Evolutionary conservation across 176 grass and related monocot species (phyloP), one percentile per base, ranked within the genome.

Genomic region (Saccharum officinarum): DNA sequence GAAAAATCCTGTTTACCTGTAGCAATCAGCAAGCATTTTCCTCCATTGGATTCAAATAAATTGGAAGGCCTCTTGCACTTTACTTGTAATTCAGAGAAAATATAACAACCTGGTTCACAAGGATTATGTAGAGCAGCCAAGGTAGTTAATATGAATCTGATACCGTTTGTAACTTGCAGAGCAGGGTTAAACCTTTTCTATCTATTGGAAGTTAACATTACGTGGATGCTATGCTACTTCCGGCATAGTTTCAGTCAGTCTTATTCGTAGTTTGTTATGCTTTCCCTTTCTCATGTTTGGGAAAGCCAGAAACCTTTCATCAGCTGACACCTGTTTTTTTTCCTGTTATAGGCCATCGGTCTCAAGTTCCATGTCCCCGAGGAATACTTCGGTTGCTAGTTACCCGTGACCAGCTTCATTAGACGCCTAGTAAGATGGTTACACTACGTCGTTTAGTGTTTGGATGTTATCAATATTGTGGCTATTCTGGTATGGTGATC

Each of bases 291-390:
- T 73, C 60, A 38, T 40, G 11, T 72, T 64, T 41, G 40, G 47
- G 20, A 7, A 68, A 77, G 62, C 10, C 70, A 10, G 25, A n/a
- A 39, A 15, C 45, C 10, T 52, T n/a, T n/a, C 34, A 26, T 8
- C 26, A 39, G 10, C 31, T 92, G 70, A 77, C 13, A 10, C 76
- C 25, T 87, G 62, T 0, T 62, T 39, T 62, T 39, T 86, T 78
- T 81, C n/a, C 40, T 42, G 49, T 86, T 82, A 22, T 73, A 97
- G 94, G 94, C 67, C 10, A 79, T 93, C 57, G 94, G 94, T 68
- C 39, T 94, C 82, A 94, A 88, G 81, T 97, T 97, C 50, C 63
- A 84, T 68, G 94, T 92, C 62, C 91, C 94, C 40, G 94, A 97
- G 87, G 89, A 92, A 17, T 97, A 85, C 81, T 97, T 95, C 40